A percentile compares a stretch with the other conserved stretches of the same genome.
These are phyloP conservation scores for Saksenaea vasiformis DNA, from an alignment of 371 early-diverging fungal genomes.

Conservation along the genomic window DNA sequence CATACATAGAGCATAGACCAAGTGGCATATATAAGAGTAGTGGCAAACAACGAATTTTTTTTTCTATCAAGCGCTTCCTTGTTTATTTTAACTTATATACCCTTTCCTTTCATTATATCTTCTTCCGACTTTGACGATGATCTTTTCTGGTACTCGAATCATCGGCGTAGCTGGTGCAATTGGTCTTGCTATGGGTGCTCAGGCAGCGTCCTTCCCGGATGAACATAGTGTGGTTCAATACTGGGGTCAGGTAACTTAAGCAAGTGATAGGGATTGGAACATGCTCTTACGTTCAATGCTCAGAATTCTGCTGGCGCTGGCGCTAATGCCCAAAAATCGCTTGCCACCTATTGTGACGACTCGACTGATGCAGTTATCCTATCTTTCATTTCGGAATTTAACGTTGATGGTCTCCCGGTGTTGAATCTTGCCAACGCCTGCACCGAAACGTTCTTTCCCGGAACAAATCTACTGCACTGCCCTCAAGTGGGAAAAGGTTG, in stretches of 20 bases:
- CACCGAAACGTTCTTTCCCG: conserved; percentile 43
- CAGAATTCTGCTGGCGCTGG: conserved; percentile 38
- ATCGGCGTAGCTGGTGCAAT: background rate
- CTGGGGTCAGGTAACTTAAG: conserved; percentile 31
- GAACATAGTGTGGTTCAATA: conserved; percentile 29
- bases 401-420: conserved; percentile 44
- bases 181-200: conserved; percentile 12
- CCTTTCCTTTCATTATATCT: conserved; percentile 8
- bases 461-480: conserved; percentile 56
- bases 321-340: conserved; percentile 28
- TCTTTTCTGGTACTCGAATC: background rate
- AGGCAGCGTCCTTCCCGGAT: conserved; percentile 15
- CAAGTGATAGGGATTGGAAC: background rate
- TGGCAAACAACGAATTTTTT: background rate
- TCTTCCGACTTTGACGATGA: background rate
- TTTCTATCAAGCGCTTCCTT: background rate
- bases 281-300: background rate
- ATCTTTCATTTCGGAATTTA: conserved; percentile 62
- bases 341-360: conserved; percentile 61
- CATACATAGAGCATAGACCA: background rate
- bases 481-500: conserved; percentile 56
- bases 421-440: conserved; percentile 69
- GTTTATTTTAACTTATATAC: background rate
- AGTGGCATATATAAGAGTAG: background rate
- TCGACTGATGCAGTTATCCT: conserved; percentile 57